A percentile compares a stretch with the other conserved stretches of the same genome.
Conservation (phyloP, 2,329 filamentous ascomycete species). For the Ascochyta rabiei region DNA sequence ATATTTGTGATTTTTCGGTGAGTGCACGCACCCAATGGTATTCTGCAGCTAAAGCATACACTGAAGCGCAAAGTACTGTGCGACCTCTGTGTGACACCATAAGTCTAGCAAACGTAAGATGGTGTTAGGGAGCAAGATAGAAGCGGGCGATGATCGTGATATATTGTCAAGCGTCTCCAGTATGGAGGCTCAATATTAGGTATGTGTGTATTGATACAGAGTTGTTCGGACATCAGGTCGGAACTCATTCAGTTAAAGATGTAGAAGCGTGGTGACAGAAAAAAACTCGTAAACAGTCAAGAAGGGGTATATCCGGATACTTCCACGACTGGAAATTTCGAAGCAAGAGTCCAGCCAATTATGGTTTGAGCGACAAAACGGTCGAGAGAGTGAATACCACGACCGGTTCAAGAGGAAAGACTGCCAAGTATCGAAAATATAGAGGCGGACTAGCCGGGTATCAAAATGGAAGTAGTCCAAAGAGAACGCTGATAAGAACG, state of each 20-base stretch:
- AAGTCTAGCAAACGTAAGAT: neutral
- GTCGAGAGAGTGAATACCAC: conserved; percentile 7
- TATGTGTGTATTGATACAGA: conserved; percentile 26
- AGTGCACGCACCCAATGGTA: neutral
- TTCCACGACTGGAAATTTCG: neutral
- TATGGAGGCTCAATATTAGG: conserved; percentile 1
- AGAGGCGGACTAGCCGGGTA: conserved; percentile 34
- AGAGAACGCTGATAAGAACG: conserved; percentile 21
- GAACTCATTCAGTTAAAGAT: conserved; percentile 26
- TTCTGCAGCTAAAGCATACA: neutral
- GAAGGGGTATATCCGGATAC: conserved; percentile 22
- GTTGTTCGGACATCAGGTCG: conserved; percentile 25
- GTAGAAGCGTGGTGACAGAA: conserved; percentile 16
- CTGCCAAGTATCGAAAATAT: conserved; percentile 6
- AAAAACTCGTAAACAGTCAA: conserved; percentile 5
- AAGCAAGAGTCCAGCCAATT: neutral
- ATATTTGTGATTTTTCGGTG: neutral
- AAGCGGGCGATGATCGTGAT: neutral
- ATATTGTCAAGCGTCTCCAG: neutral
- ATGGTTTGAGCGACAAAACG: neutral
- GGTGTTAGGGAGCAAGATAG: neutral
- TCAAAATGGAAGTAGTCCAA: conserved; percentile 23
- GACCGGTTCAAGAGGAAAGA: conserved; percentile 12
- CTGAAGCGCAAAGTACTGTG: neutral
- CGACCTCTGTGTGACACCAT: neutral